Conservation (phyloP, 2,329 filamentous ascomycete species). For the Metarhizium anisopliae region DNA sequence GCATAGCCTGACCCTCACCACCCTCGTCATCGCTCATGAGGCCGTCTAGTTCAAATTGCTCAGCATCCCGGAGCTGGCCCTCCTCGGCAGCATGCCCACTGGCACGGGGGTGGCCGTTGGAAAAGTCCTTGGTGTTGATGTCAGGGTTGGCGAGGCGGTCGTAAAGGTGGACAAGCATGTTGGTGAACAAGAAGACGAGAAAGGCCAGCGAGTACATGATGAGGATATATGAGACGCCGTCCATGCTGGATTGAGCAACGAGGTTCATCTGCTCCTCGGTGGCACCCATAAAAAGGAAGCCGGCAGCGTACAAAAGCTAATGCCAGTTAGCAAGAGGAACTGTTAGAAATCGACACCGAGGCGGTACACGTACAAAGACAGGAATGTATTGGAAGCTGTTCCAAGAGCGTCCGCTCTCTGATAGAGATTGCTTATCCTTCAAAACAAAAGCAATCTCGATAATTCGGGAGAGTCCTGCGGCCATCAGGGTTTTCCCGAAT, state of each 20-base stretch:
- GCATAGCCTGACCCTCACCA: conserved; percentile 34
- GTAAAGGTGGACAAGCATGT: conserved; percentile 79
- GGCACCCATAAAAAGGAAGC: conserved; percentile 95
- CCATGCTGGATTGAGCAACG: conserved; percentile 63
- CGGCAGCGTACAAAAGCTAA: conserved; percentile 80
- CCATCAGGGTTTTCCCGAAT: conserved; percentile 96
- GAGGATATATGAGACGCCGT: conserved; percentile 85
- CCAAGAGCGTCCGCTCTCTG: conserved; percentile 58
- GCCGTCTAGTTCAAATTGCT: conserved; percentile 90
- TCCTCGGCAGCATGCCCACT: conserved; percentile 34
- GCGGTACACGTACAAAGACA: conserved; percentile 40
- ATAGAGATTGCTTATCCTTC: conserved; percentile 56
- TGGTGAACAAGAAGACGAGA: conserved; percentile 81
- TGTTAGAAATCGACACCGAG: not conserved
- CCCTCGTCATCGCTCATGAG: conserved; percentile 85
- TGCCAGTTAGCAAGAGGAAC: conserved; percentile 6
- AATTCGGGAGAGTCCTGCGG: conserved; percentile 70
- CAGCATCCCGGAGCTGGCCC: conserved; percentile 62
- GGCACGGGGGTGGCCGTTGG: conserved; percentile 24
- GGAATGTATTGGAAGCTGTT: conserved; percentile 52
- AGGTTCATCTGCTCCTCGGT: conserved; percentile 93
- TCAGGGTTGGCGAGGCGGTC: conserved; percentile 46
- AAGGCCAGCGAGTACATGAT: conserved; percentile 88
- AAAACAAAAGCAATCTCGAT: conserved; percentile 89
- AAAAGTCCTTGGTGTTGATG: conserved; percentile 24